Base-by-base conservation (phyloP, 78 protist species). In the Chrysochromulina tobinii region DNA sequence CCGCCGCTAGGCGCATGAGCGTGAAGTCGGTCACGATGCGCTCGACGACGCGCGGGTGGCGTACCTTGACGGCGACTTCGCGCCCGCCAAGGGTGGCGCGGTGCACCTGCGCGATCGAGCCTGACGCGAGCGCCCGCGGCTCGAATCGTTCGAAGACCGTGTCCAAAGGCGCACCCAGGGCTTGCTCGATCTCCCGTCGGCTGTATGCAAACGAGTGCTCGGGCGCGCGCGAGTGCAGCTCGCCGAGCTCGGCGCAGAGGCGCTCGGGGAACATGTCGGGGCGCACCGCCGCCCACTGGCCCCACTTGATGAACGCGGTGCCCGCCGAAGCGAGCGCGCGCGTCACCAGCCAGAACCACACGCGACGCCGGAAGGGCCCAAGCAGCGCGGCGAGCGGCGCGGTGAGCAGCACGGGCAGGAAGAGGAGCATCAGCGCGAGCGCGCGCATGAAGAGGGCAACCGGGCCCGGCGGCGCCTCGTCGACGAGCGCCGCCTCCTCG, bases 51-150 rank as follows among this genome's bases (percentile, higher is more conserved):
- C 12, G 21, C 21, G 94, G 94, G 85, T 93, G 94, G 48, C 83
- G 25, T 55, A 93, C 94, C 50, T 93, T 93, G 57, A 93, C 66
- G n/a, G 61, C 94, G 25, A 85, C 85, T 27, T 5, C 61, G 23
- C 0, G 25, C n/a, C 21, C 51, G 18, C 12, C 23, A 6, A n/a
- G 57, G 64, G 1, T 27, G 25, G 90, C 94, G 11, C 50, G n/a
- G 89, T 93, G 92, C 67, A 93, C 89, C 79, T 93, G 94, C 0
- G 94, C 94, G 51, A 93, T 69, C 38, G 88, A 54, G 54, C 94
- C 94, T n/a, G 85, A 25, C 38, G 83, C 86, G n/a, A 93, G 3
- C 55, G 94, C 85, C 88, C 17, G 23, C n/a, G 1, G 21, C n/a
- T 51, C 57, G 58, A 75, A 51, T 2, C 1, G 0, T 4, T 75